phyloP scores from a whole-genome alignment of 2,329 filamentous ascomycete species.

The Paecilomyces dactylethromorphus region DNA sequence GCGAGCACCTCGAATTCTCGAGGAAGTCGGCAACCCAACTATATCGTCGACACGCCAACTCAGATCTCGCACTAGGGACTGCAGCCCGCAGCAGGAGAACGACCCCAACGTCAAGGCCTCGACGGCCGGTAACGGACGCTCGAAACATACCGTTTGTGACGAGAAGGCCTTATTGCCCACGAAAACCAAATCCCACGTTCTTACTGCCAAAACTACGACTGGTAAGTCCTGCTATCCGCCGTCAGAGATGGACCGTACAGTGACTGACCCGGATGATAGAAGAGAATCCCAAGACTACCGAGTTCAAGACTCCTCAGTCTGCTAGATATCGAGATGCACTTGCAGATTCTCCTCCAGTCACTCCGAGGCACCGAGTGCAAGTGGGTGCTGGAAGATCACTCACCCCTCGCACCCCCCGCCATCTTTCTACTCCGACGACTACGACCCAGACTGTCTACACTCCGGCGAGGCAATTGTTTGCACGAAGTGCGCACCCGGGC shows the following conservation, averaged over 20 bases:
- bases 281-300: constrained; percentile 35
- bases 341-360: constrained; percentile 61
- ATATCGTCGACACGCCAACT: constrained; percentile 23
- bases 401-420: constrained; percentile 72
- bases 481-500: constrained; percentile 67
- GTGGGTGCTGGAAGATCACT: constrained; percentile 62
- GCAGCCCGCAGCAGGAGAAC: constrained; percentile 21
- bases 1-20: constrained; percentile 36
- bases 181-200: constrained; percentile 41
- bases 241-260: not conserved
- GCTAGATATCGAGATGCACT: constrained; percentile 69
- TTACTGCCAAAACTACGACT: constrained; percentile 31
- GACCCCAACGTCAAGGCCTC: constrained; percentile 13
- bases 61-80: constrained; percentile 29
- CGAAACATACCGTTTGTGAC: constrained; percentile 42
- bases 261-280: constrained; percentile 24
- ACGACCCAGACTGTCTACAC: constrained; percentile 74
- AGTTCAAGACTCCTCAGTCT: constrained; percentile 45
- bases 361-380: constrained; percentile 77
- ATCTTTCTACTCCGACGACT: constrained; percentile 59
- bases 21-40: constrained; percentile 21
- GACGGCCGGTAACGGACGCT: constrained; percentile 31
- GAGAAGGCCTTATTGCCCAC: constrained; percentile 39
- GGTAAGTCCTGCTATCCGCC: constrained; percentile 16
- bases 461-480: constrained; percentile 78